These are phyloP conservation scores for Draba incana DNA, from an alignment of 345 rosid genomes.

Conservation along the genomic window DNA sequence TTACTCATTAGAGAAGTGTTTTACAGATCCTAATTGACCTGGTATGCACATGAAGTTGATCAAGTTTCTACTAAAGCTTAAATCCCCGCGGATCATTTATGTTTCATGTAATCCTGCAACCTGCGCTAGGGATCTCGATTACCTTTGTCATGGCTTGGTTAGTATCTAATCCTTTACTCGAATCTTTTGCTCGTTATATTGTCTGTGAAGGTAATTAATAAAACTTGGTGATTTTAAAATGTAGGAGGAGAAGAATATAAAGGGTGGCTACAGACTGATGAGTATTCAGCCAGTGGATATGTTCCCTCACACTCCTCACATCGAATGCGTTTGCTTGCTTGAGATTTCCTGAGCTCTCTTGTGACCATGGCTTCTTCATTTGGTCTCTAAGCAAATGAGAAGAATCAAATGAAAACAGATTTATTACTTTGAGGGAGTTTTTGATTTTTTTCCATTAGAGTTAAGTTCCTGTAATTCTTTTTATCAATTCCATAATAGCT, in stretches of 20 bases:
- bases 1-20: conserved; percentile 15
- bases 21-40: conserved; percentile 93
- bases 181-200: neutral
- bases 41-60: conserved; percentile 98
- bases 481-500: neutral
- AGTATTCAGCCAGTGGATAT: conserved; percentile 89
- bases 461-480: neutral
- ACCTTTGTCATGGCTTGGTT: conserved; percentile 90
- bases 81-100: conserved; percentile 72
- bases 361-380: conserved; percentile 19
- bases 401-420: conserved; percentile 14
- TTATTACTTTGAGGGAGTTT: conserved; percentile 13
- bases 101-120: conserved; percentile 96
- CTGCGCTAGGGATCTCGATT: conserved; percentile 92
- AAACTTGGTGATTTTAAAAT: conserved; percentile 27
- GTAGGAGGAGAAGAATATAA: conserved; percentile 69
- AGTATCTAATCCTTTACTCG: conserved; percentile 16
- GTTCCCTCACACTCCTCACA: conserved; percentile 98
- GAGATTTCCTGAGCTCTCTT: conserved; percentile 61
- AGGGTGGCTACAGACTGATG: conserved; percentile 73
- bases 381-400: conserved; percentile 2
- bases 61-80: conserved; percentile 75
- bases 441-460: conserved; percentile 6
- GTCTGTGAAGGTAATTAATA: conserved; percentile 9
- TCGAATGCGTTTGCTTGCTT: conserved; percentile 79